These are phyloP conservation scores for Ehretia macrophylla DNA, from an alignment of 257 asterid genomes.

Conservation along the genomic window DNA sequence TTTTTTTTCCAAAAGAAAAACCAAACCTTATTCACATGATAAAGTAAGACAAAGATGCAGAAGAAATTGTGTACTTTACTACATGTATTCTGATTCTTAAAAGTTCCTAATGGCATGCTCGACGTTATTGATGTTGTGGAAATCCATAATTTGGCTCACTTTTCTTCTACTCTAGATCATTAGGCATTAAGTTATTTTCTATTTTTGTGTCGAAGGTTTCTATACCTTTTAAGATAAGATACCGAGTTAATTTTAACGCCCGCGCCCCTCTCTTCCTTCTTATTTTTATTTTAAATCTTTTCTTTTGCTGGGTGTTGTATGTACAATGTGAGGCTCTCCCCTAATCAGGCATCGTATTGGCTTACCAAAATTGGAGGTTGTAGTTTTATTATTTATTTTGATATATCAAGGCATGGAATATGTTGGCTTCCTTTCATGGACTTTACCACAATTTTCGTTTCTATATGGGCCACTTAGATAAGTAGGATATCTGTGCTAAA, in stretches of 20 bases:
- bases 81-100: background rate
- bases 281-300: background rate
- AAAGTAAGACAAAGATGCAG: background rate
- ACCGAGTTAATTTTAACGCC: background rate
- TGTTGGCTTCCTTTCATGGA: background rate
- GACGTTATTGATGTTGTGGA: too few species aligned
- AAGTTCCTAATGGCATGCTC: too few species aligned
- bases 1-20: background rate
- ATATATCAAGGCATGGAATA: background rate
- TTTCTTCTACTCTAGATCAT: background rate
- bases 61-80: background rate
- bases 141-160: background rate
- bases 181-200: background rate
- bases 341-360: too few species aligned
- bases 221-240: background rate
- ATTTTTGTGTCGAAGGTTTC: background rate
- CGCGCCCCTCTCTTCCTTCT: too few species aligned
- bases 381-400: too few species aligned
- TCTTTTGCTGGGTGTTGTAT: background rate
- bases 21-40: background rate
- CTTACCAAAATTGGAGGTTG: background rate
- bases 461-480: too few species aligned
- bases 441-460: background rate
- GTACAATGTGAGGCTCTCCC: background rate
- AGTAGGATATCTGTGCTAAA: too few species aligned